Conservation (phyloP, 2,329 filamentous ascomycete genomes). For the Colletotrichum sp. region DNA sequence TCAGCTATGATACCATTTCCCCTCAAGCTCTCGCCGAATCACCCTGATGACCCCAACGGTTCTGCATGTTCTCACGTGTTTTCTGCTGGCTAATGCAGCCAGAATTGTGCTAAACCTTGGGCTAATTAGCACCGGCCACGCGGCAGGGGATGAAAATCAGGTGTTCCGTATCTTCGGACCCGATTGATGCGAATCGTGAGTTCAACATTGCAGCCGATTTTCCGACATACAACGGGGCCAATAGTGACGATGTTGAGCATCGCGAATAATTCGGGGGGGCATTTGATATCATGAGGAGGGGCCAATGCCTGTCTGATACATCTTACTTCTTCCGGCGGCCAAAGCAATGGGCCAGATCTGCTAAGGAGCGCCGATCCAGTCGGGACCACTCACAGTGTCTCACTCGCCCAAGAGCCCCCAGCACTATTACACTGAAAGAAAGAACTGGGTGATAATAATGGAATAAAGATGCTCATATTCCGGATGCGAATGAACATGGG, state of each 20-base stretch:
- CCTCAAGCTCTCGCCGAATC: background rate
- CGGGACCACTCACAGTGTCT: background rate
- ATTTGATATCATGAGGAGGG: background rate
- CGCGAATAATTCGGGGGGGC: background rate
- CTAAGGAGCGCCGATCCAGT: background rate
- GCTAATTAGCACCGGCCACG: background rate
- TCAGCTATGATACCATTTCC: background rate
- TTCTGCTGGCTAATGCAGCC: background rate
- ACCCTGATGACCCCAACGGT: background rate
- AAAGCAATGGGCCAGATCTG: background rate
- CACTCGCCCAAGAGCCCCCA: background rate
- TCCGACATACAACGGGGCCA: background rate
- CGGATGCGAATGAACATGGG: slow-evolving; percentile 1
- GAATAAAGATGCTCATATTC: background rate
- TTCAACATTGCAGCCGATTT: background rate
- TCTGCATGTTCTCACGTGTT: background rate
- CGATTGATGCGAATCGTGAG: background rate
- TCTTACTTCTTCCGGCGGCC: background rate
- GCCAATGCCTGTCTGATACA: background rate
- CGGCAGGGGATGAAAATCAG: background rate
- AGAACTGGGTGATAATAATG: background rate
- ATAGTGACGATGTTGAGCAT: background rate
- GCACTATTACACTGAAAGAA: background rate
- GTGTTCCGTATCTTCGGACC: background rate
- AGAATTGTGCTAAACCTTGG: background rate